Evolutionary conservation across 2,329 filamentous ascomycete genomes (phyloP), one percentile per base, ranked within the genome.

Genomic region (Fusarium bactridioides): DNA sequence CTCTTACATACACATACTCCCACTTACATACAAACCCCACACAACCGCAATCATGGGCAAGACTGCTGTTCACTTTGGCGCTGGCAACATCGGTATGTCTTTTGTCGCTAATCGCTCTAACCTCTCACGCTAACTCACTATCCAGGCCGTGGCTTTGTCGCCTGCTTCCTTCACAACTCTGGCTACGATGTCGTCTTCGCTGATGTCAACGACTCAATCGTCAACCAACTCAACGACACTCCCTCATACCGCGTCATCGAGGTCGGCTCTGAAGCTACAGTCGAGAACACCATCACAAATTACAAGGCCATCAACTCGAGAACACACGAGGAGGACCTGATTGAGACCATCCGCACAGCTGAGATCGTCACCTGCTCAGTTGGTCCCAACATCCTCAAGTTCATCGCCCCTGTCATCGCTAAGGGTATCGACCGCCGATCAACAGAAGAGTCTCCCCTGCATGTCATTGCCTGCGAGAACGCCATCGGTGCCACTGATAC

Each of bases 391-490:
- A 92, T 99, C 79, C 92, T 99, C 80, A 95, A 94, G 85, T 98
- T 97, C 84, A 96, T 99, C 80, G 96, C 96, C 51, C 93, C 95
- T 29, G 93, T 95, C 77, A 97, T 99, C 77, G 95, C 95, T 80
- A 96, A 97, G 87, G 96, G 94, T 75, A 94, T 99, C 73, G 92
- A 95, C 80, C 88, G 88, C 74, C 92, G 96, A 73, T 87, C 90
- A n/a, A 79, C 83, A 19, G 84, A 87, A 47, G 80, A 82, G 61
- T 88, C 88, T 70, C 95, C 95, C 12, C 84, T 98, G 45, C 91
- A 95, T 27, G 93, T 99, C 80, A 97, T 99, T 84, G 96, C 96
- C 64, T 99, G 96, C 84, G 96, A 99, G 86, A 99, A 99, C 83
- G 94, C 94, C 81, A 98, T 98, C 80, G 94, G 94, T 74, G 96